Percentiles rank a stretch among this genome's conserved stretches.
Conservation (phyloP, 495 filamentous ascomycete genomes). For the Cudoniella acicularis region DNA sequence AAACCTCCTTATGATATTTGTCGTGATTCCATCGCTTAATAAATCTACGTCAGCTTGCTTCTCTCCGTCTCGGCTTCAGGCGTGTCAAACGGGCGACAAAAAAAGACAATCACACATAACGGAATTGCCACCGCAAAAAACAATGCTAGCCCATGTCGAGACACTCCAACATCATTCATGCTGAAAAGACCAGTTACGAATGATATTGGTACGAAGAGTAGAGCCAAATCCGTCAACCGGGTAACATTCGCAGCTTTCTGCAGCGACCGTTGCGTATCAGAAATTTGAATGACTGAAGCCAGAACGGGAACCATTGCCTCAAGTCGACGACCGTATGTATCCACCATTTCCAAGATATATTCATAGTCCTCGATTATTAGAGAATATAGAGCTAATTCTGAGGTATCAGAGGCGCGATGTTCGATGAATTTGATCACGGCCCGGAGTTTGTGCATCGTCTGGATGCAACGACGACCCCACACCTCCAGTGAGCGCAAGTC, state of each 20-base stretch:
- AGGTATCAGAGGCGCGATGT: not conserved
- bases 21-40: too few relatives aligned
- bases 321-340: conserved; percentile 19
- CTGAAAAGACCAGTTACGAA: conserved; percentile 36
- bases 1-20: too few relatives aligned
- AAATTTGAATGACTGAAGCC: conserved; percentile 29
- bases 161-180: conserved; percentile 25
- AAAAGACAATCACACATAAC: not conserved
- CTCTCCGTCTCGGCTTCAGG: too few relatives aligned
- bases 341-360: conserved; percentile 17
- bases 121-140: not conserved
- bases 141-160: not conserved
- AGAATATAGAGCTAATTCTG: not conserved
- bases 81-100: too few relatives aligned
- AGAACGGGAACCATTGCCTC: conserved; percentile 30
- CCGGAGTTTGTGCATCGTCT: conserved; percentile 1
- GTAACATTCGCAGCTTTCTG: conserved; percentile 32
- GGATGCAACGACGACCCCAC: conserved; percentile 4
- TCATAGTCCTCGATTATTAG: conserved; percentile 15
- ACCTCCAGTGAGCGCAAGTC: conserved; percentile 1
- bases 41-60: too few relatives aligned
- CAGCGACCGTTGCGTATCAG: conserved; percentile 20
- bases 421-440: conserved; percentile 1
- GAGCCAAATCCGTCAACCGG: conserved; percentile 32
- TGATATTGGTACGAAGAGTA: conserved; percentile 36